Percentiles rank a stretch among this genome's conserved stretches.
Conservation (phyloP, 148 eudicot genomes). For the Cornus kousa region DNA sequence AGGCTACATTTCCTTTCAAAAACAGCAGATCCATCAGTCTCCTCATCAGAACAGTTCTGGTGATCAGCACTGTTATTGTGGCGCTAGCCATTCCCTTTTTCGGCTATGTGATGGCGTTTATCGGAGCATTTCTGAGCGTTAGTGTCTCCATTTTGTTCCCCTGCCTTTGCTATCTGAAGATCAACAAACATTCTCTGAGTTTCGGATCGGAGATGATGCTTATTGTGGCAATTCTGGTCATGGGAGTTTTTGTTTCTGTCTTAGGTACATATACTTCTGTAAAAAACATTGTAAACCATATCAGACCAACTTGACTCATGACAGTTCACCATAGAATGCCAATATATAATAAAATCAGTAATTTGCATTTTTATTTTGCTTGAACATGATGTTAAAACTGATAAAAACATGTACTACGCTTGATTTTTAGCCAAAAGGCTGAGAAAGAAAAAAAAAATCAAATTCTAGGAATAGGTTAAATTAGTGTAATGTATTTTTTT, state of each 20-base stretch:
- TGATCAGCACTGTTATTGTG: conserved; percentile 52
- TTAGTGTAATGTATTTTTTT: no score
- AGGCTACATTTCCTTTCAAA: conserved; percentile 22
- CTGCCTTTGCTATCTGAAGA: conserved; percentile 61
- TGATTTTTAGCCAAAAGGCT: no score
- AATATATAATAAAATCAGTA: no score
- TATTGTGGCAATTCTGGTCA: conserved; percentile 28
- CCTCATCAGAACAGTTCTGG: conserved; percentile 44
- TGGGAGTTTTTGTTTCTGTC: conserved; percentile 34
- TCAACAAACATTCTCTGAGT: conserved; percentile 24
- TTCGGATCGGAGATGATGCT: conserved; percentile 34
- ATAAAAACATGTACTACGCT: no score
- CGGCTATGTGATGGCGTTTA: conserved; percentile 66
- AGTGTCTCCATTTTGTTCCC: conserved; percentile 57
- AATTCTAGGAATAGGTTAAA: no score
- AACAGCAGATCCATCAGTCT: conserved; percentile 29
- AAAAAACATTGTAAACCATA: conserved; percentile 30
- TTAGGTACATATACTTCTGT: conserved; percentile 56
- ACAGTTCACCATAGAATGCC: no score
- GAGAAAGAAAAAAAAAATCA: no score
- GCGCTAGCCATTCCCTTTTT: conserved; percentile 62
- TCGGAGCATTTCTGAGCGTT: conserved; percentile 52
- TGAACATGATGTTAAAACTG: no score
- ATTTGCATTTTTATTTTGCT: no score
- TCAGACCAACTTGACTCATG: background rate